phyloP scores from a whole-genome alignment of 371 early-diverging fungal species.

The Haplosporangium sp. region DNA sequence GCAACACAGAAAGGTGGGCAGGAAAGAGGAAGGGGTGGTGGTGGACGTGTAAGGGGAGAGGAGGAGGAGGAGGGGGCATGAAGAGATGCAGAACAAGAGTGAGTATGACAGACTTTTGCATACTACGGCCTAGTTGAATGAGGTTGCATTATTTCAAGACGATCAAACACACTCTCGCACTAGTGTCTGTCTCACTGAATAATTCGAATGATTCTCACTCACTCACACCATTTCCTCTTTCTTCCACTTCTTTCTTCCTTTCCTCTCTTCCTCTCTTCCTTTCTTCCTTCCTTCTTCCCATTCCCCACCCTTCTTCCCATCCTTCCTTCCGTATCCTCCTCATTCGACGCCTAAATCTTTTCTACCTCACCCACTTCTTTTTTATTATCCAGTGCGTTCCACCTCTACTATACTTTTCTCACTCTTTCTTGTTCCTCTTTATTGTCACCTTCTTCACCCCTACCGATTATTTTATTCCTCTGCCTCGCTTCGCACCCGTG shows the following conservation, averaged over 20 bases:
- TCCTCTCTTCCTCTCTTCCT: not conserved
- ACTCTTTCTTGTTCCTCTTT: not conserved
- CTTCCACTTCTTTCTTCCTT: not conserved
- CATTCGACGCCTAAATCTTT: not conserved
- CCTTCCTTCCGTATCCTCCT: not conserved
- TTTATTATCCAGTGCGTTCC: not conserved
- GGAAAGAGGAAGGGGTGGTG: too few relatives aligned
- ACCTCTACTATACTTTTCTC: conserved; percentile 2
- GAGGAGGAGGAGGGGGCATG: too few relatives aligned
- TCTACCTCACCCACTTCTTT: not conserved
- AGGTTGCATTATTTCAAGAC: too few relatives aligned
- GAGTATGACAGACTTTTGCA: too few relatives aligned
- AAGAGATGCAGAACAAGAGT: too few relatives aligned
- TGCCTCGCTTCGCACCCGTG: too few relatives aligned
- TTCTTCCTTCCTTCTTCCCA: not conserved
- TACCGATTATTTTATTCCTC: not conserved
- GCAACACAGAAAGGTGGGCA: too few relatives aligned
- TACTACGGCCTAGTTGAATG: too few relatives aligned
- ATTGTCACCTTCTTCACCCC: not conserved
- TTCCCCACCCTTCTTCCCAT: not conserved
- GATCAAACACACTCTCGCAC: too few relatives aligned
- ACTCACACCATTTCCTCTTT: not conserved
- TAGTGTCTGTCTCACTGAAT: not conserved
- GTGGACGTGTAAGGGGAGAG: too few relatives aligned
- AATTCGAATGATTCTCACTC: not conserved